Conservation (phyloP, 495 filamentous ascomycete species). For the Xylaria cubensis region DNA sequence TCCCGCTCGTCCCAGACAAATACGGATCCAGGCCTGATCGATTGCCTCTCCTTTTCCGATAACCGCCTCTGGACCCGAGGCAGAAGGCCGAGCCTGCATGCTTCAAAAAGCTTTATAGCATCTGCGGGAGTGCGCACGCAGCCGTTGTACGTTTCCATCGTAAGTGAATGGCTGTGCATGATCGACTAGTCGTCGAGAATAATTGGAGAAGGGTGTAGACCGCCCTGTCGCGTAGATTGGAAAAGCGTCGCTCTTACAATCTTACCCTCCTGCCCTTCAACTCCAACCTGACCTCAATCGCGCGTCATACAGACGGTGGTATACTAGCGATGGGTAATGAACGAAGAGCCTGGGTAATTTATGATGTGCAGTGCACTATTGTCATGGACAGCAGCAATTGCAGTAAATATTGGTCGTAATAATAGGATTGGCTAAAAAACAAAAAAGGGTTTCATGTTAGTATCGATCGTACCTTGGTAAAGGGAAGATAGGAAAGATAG, state of each 20-base stretch:
- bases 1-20: slow-evolving; percentile 99
- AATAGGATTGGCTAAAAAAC: not conserved
- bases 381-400: not conserved
- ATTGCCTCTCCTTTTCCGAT: slow-evolving; percentile 95
- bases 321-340: slow-evolving; percentile 17
- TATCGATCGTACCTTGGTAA: too few relatives aligned
- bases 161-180: slow-evolving; percentile 24
- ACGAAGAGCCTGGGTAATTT: not conserved
- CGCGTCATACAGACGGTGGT: slow-evolving; percentile 36
- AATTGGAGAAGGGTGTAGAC: not conserved
- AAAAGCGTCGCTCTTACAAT: slow-evolving; percentile 31
- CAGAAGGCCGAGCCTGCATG: slow-evolving; percentile 86
- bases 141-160: slow-evolving; percentile 96
- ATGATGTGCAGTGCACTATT: not conserved
- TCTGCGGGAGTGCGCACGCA: slow-evolving; percentile 90
- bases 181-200: not conserved
- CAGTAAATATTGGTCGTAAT: not conserved
- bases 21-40: slow-evolving; percentile 92
- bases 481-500: too few relatives aligned
- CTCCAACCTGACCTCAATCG: slow-evolving; percentile 31
- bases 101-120: slow-evolving; percentile 97
- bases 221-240: slow-evolving; percentile 25
- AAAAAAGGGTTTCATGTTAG: not conserved
- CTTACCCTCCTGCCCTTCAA: slow-evolving; percentile 34
- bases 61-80: slow-evolving; percentile 91